A percentile compares a stretch with the other conserved stretches of the same genome.
Evolutionary conservation across 768 basidiomycete genomes (phyloP).

Genomic region (Lactarius sanguifluus): DNA sequence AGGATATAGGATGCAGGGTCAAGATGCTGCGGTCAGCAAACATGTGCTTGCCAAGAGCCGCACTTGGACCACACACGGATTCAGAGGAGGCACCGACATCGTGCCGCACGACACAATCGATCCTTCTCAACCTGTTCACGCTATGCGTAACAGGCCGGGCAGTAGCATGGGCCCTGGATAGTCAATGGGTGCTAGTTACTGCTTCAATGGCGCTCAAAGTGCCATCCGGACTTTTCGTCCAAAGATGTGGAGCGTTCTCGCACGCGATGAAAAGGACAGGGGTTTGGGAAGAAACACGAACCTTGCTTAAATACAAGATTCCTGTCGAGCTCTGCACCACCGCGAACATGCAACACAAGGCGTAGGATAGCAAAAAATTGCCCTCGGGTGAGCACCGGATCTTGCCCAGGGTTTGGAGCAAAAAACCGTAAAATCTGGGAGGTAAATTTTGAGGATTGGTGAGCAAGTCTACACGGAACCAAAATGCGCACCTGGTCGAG

Average conservation of each 20-base stretch:
- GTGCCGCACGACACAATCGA: neutral
- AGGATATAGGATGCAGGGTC: neutral
- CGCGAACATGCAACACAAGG: conserved; percentile 58
- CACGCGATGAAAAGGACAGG: neutral
- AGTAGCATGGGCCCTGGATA: neutral
- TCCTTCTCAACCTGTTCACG: neutral
- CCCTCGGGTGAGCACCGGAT: conserved; percentile 59
- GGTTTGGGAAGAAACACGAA: conserved; percentile 36
- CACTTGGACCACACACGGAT: neutral
- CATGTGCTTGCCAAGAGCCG: neutral
- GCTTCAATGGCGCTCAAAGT: neutral
- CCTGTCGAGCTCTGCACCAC: conserved; percentile 63
- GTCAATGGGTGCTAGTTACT: neutral
- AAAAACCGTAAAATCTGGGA: conserved; percentile 66
- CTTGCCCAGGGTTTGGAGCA: conserved; percentile 50
- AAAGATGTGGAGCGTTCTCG: too few species aligned
- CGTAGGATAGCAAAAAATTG: conserved; percentile 78
- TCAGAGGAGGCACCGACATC: neutral
- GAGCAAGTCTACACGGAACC: neutral
- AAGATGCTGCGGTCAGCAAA: neutral
- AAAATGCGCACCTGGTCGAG: conserved; percentile 57
- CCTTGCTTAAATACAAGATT: conserved; percentile 76
- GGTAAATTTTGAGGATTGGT: neutral
- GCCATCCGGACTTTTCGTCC: neutral
- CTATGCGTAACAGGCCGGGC: neutral